A percentile compares a stretch with the other conserved stretches of the same genome.
phyloP scores from a whole-genome alignment of 169 alveolate genomes.

The Plasmodium gonderi region DNA sequence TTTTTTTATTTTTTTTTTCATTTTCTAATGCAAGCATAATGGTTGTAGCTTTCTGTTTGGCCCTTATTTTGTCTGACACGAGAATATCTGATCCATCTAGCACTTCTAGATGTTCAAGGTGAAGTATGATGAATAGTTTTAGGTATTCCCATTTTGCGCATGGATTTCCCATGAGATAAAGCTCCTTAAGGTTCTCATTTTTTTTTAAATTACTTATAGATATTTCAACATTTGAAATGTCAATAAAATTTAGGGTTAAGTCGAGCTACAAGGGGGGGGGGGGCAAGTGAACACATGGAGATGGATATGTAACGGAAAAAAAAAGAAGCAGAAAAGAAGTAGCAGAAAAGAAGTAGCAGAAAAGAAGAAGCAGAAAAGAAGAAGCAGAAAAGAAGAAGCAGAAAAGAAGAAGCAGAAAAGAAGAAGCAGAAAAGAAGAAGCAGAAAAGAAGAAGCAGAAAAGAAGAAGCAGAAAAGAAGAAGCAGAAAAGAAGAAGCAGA shows the following conservation, averaged over 20 bases:
- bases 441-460: too few species aligned
- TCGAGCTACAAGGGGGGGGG: constrained; percentile 84
- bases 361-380: too few species aligned
- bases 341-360: too few species aligned
- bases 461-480: too few species aligned
- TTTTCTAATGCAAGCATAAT: constrained; percentile 77
- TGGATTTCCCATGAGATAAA: constrained; percentile 92
- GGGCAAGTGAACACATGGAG: too few species aligned
- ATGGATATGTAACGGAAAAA: neutral
- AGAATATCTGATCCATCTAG: constrained; percentile 90
- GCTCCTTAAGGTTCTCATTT: constrained; percentile 81
- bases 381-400: too few species aligned
- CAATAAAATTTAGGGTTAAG: constrained; percentile 91
- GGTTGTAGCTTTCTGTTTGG: constrained; percentile 81
- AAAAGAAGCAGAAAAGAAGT: too few species aligned
- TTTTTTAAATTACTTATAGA: constrained; percentile 82
- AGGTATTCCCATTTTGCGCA: constrained; percentile 87
- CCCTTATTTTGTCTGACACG: constrained; percentile 86
- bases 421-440: too few species aligned
- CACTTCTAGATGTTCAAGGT: constrained; percentile 81
- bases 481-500: too few species aligned
- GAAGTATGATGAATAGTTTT: constrained; percentile 82
- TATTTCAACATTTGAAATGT: constrained; percentile 84
- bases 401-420: too few species aligned
- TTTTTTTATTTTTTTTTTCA: constrained; percentile 11